Base-by-base conservation (phyloP, 768 basidiomycete species). In the Crepidotus variabilis region DNA sequence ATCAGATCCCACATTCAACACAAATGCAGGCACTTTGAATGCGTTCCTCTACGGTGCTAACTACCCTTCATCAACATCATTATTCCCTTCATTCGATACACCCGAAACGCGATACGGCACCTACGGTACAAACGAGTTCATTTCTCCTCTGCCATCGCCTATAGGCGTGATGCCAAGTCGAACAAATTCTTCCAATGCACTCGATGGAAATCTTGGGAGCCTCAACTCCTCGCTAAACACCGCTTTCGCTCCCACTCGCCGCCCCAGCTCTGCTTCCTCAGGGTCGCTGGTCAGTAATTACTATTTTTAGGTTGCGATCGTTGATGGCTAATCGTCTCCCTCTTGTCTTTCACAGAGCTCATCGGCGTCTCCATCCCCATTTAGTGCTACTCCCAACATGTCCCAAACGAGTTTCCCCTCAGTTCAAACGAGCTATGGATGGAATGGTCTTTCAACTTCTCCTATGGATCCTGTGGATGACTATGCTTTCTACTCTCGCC, bases 401-500 rank as follows among this genome's bases (percentile, higher is more conserved):
- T 51, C 64, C 18, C 64, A 63, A 34, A 63, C 14, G 43, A 48
- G 43, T 63, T 59, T 57, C 53, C 50, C 10, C 47, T 20, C 36
- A 57, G 57, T 33, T 36, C 53, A 22, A 55, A 60, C 33, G 52
- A 55, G 22, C 50, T 52, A 57, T 57, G 49, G 33, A 34, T 64
- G 55, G 63, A 60, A 54, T 47, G 54, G 50, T 33, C 57, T 54
- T 6, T 63, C 56, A 11, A 57, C 48, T 57, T 54, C 59, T n/a
- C 53, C 46, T 39, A 16, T 51, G 23, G 45, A 54, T 33, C 60
- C 54, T n/a, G 36, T 58, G 8, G 46, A 56, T 43, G 68, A 68
- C 39, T 59, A 59, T 43, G 66, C 69, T 23, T 56, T 69, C n/a
- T 71, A 67, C 57, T 69, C 70, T 20, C 66, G 65, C 39, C 67